phyloP scores from a whole-genome alignment of 352 stramenopile genomes.

The Thalassiosira tumida region DNA sequence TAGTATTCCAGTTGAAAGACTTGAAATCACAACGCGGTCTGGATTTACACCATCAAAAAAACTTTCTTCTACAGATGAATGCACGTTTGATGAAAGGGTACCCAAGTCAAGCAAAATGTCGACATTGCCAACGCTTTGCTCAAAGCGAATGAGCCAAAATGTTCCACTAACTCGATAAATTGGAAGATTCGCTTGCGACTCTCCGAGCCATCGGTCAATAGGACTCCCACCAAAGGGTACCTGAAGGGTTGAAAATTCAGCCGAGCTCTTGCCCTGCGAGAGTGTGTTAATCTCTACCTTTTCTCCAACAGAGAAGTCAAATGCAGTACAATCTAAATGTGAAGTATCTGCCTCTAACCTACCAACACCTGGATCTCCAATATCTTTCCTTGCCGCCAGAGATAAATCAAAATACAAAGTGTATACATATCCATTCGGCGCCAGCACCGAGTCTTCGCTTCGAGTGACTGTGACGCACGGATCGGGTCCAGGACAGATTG shows the following conservation, averaged over 20 bases:
- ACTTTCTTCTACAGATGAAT: constrained; percentile 51
- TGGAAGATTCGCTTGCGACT: constrained; percentile 65
- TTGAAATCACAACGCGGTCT: constrained; percentile 74
- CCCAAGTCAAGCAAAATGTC: constrained; percentile 59
- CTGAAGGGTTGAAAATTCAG: constrained; percentile 68
- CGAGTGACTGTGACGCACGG: constrained; percentile 88
- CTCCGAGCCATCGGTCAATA: constrained; percentile 76
- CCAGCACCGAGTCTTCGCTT: constrained; percentile 81
- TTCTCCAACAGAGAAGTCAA: constrained; percentile 72
- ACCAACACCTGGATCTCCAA: constrained; percentile 65
- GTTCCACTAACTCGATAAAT: constrained; percentile 88
- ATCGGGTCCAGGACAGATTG: constrained; percentile 64
- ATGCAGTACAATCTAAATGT: constrained; percentile 74
- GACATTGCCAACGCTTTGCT: constrained; percentile 88
- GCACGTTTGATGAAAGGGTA: constrained; percentile 59
- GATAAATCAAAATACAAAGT: constrained; percentile 88
- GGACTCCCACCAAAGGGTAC: constrained; percentile 68
- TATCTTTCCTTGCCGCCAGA: constrained; percentile 56
- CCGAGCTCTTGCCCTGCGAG: constrained; percentile 57
- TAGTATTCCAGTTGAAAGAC: constrained; percentile 88
- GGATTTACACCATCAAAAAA: constrained; percentile 84
- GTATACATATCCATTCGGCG: constrained; percentile 88
- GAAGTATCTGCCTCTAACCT: constrained; percentile 71
- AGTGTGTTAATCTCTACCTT: constrained; percentile 65
- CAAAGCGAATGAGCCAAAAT: constrained; percentile 88